Base-by-base conservation (phyloP, 2,329 filamentous ascomycete genomes). In the Fusarium sp. region DNA sequence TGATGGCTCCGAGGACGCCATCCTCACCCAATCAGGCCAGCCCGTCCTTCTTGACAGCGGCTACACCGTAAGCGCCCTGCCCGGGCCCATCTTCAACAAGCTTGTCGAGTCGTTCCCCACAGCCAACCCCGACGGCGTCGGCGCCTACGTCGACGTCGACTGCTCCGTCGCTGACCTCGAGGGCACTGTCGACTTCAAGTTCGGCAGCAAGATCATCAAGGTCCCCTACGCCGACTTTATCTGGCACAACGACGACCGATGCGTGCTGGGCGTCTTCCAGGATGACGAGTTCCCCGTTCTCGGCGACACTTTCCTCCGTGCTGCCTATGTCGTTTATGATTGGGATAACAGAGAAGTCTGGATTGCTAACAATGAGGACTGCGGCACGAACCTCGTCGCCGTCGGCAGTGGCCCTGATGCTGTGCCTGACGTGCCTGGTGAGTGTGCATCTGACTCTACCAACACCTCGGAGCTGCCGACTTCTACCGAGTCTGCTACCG, bases 31-130 rank as follows among this genome's bases (percentile, higher is more conserved):
- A 54, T 58, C 66, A 49, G 68, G 68, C 42, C 70, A 80, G 33
- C 72, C 80, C 19, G 83, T 84, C 13, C 79, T 88, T 23, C 79
- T 90, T 23, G 88, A 90, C 73, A 88, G 85, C 13, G 89, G 89
- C 53, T 88, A 85, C 59, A 89, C 85, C 37, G 77, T 90, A 51
- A 88, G 84, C 72, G 85, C 88, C 60, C 80, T 92, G 3, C 89
- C 89, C 3, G 76, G 84, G 56, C 69, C 77, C 29, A 73, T 90
- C 55, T 81, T 85, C 54, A 61, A 74, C 25, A 65, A 72, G 29
- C 75, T 87, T 31, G 76, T 69, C 53, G 73, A 47, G 70, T 78
- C 66, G 56, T 86, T 76, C 65, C 73, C 73, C 8, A 79, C 78
- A 49, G 80, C 83, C 39, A 76, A 80, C 35, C 36, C 70, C 2